Conservation (phyloP, 306 rosid species). For the Senna tora region DNA sequence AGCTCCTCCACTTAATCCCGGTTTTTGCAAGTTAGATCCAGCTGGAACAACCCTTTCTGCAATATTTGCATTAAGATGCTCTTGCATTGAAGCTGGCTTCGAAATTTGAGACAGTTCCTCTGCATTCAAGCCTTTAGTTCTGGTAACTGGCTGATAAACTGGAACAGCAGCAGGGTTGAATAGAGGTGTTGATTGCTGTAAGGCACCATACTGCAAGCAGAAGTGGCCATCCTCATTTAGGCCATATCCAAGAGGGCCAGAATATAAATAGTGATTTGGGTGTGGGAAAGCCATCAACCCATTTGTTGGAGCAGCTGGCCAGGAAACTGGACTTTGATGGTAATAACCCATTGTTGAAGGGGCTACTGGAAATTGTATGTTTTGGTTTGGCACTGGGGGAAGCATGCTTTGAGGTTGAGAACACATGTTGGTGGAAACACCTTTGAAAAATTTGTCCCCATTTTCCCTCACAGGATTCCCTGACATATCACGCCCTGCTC, state of each 20-base stretch:
- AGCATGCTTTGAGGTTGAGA: slow-evolving; percentile 68
- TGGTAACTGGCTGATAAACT: slow-evolving; percentile 66
- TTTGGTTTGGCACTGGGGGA: slow-evolving; percentile 60
- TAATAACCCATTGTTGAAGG: slow-evolving; percentile 79
- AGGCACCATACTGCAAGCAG: slow-evolving; percentile 80
- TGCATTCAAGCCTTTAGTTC: slow-evolving; percentile 47
- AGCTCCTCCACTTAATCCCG: slow-evolving; percentile 44
- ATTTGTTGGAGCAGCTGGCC: slow-evolving; percentile 75
- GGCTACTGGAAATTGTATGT: slow-evolving; percentile 67
- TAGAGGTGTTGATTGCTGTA: slow-evolving; percentile 71
- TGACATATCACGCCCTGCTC: slow-evolving; percentile 44
- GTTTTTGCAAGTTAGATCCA: slow-evolving; percentile 45
- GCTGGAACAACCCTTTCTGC: slow-evolving; percentile 50
- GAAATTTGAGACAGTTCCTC: slow-evolving; percentile 54
- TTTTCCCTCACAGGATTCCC: slow-evolving; percentile 44
- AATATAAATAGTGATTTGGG: slow-evolving; percentile 70
- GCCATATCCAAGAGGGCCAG: slow-evolving; percentile 84
- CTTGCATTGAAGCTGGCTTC: slow-evolving; percentile 51
- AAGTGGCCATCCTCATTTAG: slow-evolving; percentile 67
- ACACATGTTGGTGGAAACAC: slow-evolving; percentile 53
- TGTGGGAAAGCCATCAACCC: slow-evolving; percentile 75
- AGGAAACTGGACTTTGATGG: slow-evolving; percentile 85
- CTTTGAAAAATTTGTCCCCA: slow-evolving; percentile 51
- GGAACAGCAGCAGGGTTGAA: slow-evolving; percentile 67
- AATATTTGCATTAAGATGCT: slow-evolving; percentile 47